These are phyloP conservation scores for Biscutella laevigata DNA, from an alignment of 441 rosid genomes.

Conservation along the genomic window DNA sequence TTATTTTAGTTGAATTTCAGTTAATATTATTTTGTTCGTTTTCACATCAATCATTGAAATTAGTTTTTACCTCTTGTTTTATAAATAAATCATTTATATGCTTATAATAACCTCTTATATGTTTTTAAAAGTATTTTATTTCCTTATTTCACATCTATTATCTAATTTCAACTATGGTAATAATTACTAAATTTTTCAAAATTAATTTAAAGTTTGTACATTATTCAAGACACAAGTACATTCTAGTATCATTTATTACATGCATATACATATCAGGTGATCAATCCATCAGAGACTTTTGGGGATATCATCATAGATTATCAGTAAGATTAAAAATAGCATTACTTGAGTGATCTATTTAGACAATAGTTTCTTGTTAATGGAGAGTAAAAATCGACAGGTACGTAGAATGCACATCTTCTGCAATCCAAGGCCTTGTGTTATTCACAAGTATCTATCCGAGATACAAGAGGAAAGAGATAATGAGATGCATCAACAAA, in stretches of 20 bases:
- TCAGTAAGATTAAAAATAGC: constrained; percentile 35
- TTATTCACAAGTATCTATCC: constrained; percentile 29
- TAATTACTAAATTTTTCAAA: too few relatives aligned
- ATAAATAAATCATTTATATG: too few relatives aligned
- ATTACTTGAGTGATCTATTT: background rate
- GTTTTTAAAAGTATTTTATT: too few relatives aligned
- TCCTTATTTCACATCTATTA: too few relatives aligned
- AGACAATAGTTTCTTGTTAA: background rate
- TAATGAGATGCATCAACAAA: constrained; percentile 32
- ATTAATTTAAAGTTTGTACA: too few relatives aligned
- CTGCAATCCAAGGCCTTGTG: constrained; percentile 50
- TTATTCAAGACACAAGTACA: background rate
- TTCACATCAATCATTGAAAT: too few relatives aligned
- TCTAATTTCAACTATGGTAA: too few relatives aligned
- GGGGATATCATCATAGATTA: constrained; percentile 61
- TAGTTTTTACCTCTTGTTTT: too few relatives aligned
- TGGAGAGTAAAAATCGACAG: constrained; percentile 21
- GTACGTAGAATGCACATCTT: constrained; percentile 72
- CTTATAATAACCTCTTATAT: too few relatives aligned
- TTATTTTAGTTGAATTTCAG: too few relatives aligned
- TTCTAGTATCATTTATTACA: constrained; percentile 6
- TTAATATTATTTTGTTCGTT: too few relatives aligned
- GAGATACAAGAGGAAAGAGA: constrained; percentile 31
- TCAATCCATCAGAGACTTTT: constrained; percentile 56
- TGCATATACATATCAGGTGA: constrained; percentile 30